Evolutionary conservation across 371 early-diverging fungal genomes (phyloP).

Genomic region (Circinella minor): DNA sequence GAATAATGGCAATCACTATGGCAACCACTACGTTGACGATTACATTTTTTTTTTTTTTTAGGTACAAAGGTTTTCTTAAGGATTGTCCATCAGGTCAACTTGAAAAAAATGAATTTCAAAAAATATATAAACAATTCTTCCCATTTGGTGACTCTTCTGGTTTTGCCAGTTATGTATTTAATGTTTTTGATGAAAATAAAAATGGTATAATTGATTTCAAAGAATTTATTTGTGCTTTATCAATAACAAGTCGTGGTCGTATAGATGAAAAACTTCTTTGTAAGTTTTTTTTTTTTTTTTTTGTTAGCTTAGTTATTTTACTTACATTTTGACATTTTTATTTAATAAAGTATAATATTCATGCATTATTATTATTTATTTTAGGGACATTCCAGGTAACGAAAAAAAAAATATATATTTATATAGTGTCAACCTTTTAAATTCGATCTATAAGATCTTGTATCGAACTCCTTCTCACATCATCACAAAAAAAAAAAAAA

Average conservation of each 20-base stretch:
- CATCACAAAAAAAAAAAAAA: too few species aligned
- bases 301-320: neutral
- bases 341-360: too few species aligned
- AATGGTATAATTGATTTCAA: constrained; percentile 91
- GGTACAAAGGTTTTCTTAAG: constrained; percentile 94
- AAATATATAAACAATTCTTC: constrained; percentile 96
- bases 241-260: constrained; percentile 83
- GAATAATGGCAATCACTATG: too few species aligned
- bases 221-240: constrained; percentile 90
- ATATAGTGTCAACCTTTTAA: too few species aligned
- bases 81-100: constrained; percentile 91
- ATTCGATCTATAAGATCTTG: too few species aligned
- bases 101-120: constrained; percentile 85
- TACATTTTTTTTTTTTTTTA: constrained; percentile 21
- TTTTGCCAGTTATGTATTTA: constrained; percentile 91
- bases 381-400: constrained; percentile 52
- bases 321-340: neutral
- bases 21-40: too few species aligned
- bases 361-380: neutral
- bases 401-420: too few species aligned
- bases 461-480: too few species aligned
- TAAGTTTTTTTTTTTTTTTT: constrained; percentile 39
- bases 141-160: constrained; percentile 94
- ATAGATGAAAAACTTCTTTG: constrained; percentile 90
- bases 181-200: constrained; percentile 88